Evolutionary conservation across 768 basidiomycete genomes (phyloP), one percentile per base, ranked within the genome.

Genomic region (Tricholoma sp.): DNA sequence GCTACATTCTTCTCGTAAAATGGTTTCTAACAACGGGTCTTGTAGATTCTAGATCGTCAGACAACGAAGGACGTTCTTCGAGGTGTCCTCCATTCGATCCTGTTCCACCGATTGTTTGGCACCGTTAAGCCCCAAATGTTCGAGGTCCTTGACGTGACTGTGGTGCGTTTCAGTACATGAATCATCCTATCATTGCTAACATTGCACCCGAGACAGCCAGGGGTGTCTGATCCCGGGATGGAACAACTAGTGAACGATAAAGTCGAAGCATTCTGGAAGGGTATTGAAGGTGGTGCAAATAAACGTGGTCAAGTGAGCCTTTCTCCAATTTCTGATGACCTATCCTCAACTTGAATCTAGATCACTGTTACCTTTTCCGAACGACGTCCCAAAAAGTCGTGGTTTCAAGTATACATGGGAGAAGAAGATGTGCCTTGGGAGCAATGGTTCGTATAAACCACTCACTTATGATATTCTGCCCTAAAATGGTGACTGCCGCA

Each of bases 361-460:
- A 85, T 93, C 31, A 68, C 79, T 9, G 80, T 92, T 18, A 89
- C 85, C 0, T 83, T 93, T 60, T 87, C 88, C 1, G 90, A 91
- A 67, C 88, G 85, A 67, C 79, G 82, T 50, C 81, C 83, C 9
- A 87, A 85, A 71, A 92, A 89, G 70, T 80, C 83, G 14, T 91
- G 90, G 90, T 89, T 91, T 63, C 79, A 79, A 52, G 81, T 82
- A 10, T 84, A 84, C 39, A 76, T 79, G 62, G 85, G 80, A 1
- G 88, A 93, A 72, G 91, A 93, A 66, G 89, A 92, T 22, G 82
- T 91, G 12, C 83, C 89, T 53, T 93, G 91, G 91, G 91, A 93
- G 67, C 84, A 89, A 71, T 93, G 91, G 91, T 89, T 11, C 5
- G 75, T 55, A 19, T 31, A 56, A 11, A 16, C 29, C 50, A 22